Evolutionary conservation across 2,329 filamentous ascomycete genomes (phyloP).

Genomic region (Cordyceps farinosa): DNA sequence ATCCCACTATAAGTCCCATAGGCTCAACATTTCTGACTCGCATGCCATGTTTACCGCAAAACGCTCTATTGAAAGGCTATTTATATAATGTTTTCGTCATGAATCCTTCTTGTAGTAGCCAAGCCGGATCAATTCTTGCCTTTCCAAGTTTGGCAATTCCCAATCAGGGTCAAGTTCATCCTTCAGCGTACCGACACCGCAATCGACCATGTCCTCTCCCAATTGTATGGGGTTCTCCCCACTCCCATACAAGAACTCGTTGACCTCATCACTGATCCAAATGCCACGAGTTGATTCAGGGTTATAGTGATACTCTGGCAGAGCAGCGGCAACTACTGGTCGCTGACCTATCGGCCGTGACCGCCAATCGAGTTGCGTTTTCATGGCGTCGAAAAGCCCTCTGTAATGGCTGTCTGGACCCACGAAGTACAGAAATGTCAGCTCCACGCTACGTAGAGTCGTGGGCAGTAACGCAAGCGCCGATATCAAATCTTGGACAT

Average conservation of each 20-base stretch:
- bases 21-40: too few relatives aligned
- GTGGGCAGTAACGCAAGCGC: slow-evolving; percentile 25
- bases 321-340: not conserved
- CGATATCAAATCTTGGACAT: slow-evolving; percentile 24
- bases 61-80: too few relatives aligned
- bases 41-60: too few relatives aligned
- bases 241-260: not conserved
- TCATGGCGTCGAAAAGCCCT: not conserved
- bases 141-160: not conserved
- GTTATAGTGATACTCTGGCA: not conserved
- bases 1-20: too few relatives aligned
- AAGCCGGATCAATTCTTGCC: too few relatives aligned
- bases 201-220: too few relatives aligned
- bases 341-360: not conserved
- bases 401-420: not conserved
- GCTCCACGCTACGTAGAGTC: slow-evolving; percentile 26
- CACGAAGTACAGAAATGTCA: slow-evolving; percentile 26
- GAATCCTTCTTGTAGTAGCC: too few relatives aligned
- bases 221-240: not conserved
- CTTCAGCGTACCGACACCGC: too few relatives aligned
- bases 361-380: not conserved
- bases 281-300: not conserved
- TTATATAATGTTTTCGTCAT: too few relatives aligned
- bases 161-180: not conserved
- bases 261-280: not conserved